Conservation (phyloP, 1,139 yeast genomes). For the Saccharomyces pastorianus region DNA sequence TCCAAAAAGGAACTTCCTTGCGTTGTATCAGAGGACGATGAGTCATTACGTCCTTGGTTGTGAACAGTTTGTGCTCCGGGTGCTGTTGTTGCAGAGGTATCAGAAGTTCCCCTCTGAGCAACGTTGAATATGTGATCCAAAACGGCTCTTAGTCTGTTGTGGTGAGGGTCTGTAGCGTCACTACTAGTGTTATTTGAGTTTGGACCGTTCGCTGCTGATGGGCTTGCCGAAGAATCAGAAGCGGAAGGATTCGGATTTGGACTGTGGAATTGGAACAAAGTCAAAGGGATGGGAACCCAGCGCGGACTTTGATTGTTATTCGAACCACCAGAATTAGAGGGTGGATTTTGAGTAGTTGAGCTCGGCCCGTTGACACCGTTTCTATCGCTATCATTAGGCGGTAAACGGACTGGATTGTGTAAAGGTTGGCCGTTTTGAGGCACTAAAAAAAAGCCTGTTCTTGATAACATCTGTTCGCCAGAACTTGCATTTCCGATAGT, state of each 20-base stretch:
- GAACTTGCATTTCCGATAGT: conserved; percentile 1
- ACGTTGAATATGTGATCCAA: conserved; percentile 15
- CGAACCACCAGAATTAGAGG: conserved; percentile 1
- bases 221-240: neutral
- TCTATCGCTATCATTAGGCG: neutral
- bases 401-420: conserved; percentile 4
- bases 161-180: conserved; percentile 6
- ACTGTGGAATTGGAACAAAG: conserved; percentile 5
- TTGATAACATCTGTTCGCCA: neutral
- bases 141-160: conserved; percentile 13
- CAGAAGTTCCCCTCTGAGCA: neutral
- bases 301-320: conserved; percentile 9
- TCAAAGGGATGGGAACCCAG: conserved; percentile 17
- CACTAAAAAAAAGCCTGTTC: neutral
- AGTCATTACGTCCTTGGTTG: neutral
- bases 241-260: neutral
- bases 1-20: neutral
- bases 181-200: neutral
- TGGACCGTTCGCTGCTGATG: conserved; percentile 1
- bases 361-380: neutral
- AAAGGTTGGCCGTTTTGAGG: neutral
- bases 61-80: neutral
- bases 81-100: neutral
- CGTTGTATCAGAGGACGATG: neutral
- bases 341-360: conserved; percentile 1